These are phyloP conservation scores for Phoenix roebelenii DNA, from an alignment of 176 grass and related monocot genomes.

Conservation along the genomic window DNA sequence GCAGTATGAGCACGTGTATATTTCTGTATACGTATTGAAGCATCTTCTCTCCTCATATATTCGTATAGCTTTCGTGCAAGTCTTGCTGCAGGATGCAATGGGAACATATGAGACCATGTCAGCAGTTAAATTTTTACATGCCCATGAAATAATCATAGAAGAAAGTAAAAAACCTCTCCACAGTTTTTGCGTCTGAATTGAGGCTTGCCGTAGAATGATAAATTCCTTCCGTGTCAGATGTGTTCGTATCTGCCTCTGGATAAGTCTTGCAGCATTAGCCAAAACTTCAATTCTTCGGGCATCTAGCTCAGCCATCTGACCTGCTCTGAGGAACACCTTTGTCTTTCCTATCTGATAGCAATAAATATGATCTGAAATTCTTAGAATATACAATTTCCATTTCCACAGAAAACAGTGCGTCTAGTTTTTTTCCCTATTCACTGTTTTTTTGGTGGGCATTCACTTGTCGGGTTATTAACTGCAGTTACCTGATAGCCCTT, in stretches of 20 bases:
- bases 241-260: conserved; percentile 79
- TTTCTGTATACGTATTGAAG: conserved; percentile 86
- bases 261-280: conserved; percentile 44
- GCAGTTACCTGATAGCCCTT: conserved; percentile 80
- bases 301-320: conserved; percentile 92
- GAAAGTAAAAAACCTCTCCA: conserved; percentile 54
- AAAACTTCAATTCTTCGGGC: conserved; percentile 83
- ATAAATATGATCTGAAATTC: conserved; percentile 14
- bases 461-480: not conserved
- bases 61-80: conserved; percentile 74
- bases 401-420: too few species aligned
- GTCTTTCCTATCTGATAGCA: conserved; percentile 82
- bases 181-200: conserved; percentile 64
- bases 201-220: conserved; percentile 41
- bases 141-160: not conserved
- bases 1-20: conserved; percentile 45
- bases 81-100: conserved; percentile 32
- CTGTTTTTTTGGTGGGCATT: not conserved
- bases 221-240: conserved; percentile 73
- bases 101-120: not conserved
- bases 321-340: conserved; percentile 92
- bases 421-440: not conserved
- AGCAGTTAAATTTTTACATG: too few species aligned
- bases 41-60: conserved; percentile 65
- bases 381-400: conserved; percentile 11